Conservation (phyloP, 2,329 filamentous ascomycete genomes). For the Boeremia lycopersici region DNA sequence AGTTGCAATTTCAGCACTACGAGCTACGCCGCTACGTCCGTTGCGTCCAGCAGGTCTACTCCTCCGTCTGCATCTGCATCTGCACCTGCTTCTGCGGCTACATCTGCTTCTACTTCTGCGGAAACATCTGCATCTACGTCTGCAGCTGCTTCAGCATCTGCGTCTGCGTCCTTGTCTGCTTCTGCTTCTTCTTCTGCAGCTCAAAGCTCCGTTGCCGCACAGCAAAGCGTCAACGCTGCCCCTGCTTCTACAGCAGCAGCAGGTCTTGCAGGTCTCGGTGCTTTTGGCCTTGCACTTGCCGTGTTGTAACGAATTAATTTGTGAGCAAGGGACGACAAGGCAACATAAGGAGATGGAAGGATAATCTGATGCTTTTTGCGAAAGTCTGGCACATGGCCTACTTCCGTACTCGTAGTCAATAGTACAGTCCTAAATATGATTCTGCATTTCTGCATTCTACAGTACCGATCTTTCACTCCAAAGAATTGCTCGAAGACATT, state of each 20-base stretch:
- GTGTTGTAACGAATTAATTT: neutral
- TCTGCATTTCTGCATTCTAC: too few species aligned
- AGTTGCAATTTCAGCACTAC: neutral
- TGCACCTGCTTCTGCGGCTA: neutral
- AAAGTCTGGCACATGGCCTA: too few species aligned
- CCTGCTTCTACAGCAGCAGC: neutral
- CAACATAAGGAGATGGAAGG: too few species aligned
- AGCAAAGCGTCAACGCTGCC: neutral
- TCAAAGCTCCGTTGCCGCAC: neutral
- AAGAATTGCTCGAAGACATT: too few species aligned
- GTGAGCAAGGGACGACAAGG: too few species aligned
- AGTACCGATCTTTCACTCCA: too few species aligned
- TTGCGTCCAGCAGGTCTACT: neutral
- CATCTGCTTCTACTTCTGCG: neutral
- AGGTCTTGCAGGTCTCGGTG: neutral
- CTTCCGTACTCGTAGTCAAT: too few species aligned
- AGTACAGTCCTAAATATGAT: too few species aligned
- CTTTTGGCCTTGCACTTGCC: neutral
- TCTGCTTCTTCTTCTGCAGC: neutral
- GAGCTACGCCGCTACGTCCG: neutral
- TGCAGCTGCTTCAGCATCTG: neutral
- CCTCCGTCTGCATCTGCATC: neutral
- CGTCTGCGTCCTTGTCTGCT: neutral
- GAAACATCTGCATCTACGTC: neutral
- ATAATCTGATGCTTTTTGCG: too few species aligned